These are phyloP conservation scores for Aspergillus hortae DNA, from an alignment of 2,329 filamentous ascomycete species.

Conservation along the genomic window DNA sequence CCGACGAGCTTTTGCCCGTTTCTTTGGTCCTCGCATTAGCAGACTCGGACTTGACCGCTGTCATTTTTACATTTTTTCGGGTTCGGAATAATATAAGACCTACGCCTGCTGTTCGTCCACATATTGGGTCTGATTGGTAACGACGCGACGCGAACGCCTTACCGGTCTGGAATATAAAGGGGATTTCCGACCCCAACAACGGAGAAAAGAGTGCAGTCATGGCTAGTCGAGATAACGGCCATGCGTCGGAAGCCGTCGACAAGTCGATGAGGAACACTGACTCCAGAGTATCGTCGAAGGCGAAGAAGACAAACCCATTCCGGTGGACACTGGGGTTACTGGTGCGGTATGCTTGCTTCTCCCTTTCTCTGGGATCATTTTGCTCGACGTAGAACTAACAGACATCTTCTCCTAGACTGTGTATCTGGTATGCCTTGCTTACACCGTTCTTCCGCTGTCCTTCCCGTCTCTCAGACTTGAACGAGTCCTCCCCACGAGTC, in stretches of 20 bases:
- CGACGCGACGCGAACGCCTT: slow-evolving; percentile 6
- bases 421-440: slow-evolving; percentile 81
- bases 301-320: slow-evolving; percentile 19
- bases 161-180: background rate
- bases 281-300: slow-evolving; percentile 2
- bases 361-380: slow-evolving; percentile 1
- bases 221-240: slow-evolving; percentile 25
- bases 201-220: slow-evolving; percentile 16
- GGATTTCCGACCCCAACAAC: slow-evolving; percentile 4
- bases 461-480: slow-evolving; percentile 62
- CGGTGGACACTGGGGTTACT: slow-evolving; percentile 35
- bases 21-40: background rate
- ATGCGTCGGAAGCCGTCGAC: slow-evolving; percentile 17
- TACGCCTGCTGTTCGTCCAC: background rate
- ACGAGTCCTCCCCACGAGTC: slow-evolving; percentile 67
- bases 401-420: slow-evolving; percentile 53
- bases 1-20: background rate
- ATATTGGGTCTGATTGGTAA: background rate
- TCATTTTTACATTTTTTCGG: background rate
- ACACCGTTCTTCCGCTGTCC: slow-evolving; percentile 83
- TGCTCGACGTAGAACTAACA: background rate
- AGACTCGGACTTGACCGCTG: background rate
- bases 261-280: slow-evolving; percentile 13
- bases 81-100: background rate
- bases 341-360: slow-evolving; percentile 29